Evolutionary conservation across 805 yeast species (phyloP).

Genomic region (Wickerhamiella kurtzmanii): DNA sequence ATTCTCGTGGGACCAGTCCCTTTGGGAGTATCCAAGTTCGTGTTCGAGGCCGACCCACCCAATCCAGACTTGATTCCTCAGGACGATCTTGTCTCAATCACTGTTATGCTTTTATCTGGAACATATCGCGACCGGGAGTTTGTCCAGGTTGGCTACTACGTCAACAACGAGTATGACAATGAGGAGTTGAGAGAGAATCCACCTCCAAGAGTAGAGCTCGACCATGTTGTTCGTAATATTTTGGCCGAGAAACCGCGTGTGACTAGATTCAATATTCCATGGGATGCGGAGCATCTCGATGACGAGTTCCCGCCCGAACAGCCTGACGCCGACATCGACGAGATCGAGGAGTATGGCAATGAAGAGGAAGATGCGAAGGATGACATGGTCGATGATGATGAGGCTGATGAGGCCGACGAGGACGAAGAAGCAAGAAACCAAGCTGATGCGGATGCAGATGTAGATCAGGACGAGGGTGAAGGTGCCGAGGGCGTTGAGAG

Average conservation of each 20-base stretch:
- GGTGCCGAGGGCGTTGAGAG: constrained; percentile 12
- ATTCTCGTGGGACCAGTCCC: constrained; percentile 98
- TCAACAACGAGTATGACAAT: constrained; percentile 88
- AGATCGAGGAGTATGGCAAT: constrained; percentile 18
- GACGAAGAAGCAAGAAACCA: constrained; percentile 9
- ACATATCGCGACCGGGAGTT: constrained; percentile 88
- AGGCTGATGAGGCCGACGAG: constrained; percentile 18
- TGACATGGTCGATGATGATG: constrained; percentile 18
- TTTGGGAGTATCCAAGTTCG: constrained; percentile 86
- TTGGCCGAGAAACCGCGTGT: constrained; percentile 96
- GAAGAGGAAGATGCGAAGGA: constrained; percentile 20
- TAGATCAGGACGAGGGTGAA: constrained; percentile 10
- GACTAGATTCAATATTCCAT: constrained; percentile 88
- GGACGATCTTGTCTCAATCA: constrained; percentile 84
- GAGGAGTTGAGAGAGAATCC: constrained; percentile 91
- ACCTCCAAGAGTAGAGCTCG: constrained; percentile 85
- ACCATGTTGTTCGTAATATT: constrained; percentile 84
- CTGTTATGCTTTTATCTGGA: constrained; percentile 85
- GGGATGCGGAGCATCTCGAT: constrained; percentile 34
- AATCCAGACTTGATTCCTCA: constrained; percentile 93
- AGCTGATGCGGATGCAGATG: not conserved
- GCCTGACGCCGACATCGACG: constrained; percentile 19
- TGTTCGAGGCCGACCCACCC: constrained; percentile 93
- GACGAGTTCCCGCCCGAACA: constrained; percentile 22
- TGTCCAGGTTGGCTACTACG: constrained; percentile 95